Evolutionary conservation across 2,329 filamentous ascomycete species (phyloP).

Genomic region (Rugonectria rugulosa): DNA sequence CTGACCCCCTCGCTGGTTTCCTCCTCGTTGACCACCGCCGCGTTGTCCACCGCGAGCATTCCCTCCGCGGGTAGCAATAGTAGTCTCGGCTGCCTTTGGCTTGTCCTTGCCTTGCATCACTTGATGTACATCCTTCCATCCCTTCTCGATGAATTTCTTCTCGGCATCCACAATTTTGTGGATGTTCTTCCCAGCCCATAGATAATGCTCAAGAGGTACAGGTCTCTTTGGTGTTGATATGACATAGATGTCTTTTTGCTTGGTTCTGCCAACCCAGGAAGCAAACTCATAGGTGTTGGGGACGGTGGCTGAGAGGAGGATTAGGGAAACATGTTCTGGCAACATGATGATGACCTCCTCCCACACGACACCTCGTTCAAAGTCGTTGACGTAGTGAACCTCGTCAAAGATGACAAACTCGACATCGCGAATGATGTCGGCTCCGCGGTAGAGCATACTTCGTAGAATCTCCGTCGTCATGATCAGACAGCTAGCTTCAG

Average conservation of each 20-base stretch:
- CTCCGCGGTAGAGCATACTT: constrained; percentile 97
- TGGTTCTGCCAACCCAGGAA: constrained; percentile 96
- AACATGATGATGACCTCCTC: constrained; percentile 99
- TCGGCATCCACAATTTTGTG: constrained; percentile 94
- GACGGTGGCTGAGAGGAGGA: constrained; percentile 93
- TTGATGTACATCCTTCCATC: constrained; percentile 93
- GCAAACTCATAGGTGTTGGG: constrained; percentile 98
- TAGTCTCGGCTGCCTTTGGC: constrained; percentile 54
- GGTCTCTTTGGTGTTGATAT: constrained; percentile 97
- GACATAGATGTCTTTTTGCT: constrained; percentile 98
- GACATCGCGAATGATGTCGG: constrained; percentile 94
- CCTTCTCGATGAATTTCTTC: constrained; percentile 89
- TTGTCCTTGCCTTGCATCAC: constrained; percentile 85
- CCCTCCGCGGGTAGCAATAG: constrained; percentile 48
- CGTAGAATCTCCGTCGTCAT: constrained; percentile 99
- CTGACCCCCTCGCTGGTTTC: constrained; percentile 55
- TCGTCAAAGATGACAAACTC: constrained; percentile 99
- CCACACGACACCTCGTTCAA: constrained; percentile 96
- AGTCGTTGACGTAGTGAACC: constrained; percentile 98
- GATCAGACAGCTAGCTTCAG: constrained; percentile 96
- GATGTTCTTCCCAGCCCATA: constrained; percentile 94
- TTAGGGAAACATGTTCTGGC: constrained; percentile 94
- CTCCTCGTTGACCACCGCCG: constrained; percentile 47
- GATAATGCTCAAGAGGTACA: constrained; percentile 92
- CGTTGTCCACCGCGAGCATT: constrained; percentile 47